These are phyloP conservation scores for Fusarium sp. DNA, from an alignment of 2,329 filamentous ascomycete species.

Conservation along the genomic window DNA sequence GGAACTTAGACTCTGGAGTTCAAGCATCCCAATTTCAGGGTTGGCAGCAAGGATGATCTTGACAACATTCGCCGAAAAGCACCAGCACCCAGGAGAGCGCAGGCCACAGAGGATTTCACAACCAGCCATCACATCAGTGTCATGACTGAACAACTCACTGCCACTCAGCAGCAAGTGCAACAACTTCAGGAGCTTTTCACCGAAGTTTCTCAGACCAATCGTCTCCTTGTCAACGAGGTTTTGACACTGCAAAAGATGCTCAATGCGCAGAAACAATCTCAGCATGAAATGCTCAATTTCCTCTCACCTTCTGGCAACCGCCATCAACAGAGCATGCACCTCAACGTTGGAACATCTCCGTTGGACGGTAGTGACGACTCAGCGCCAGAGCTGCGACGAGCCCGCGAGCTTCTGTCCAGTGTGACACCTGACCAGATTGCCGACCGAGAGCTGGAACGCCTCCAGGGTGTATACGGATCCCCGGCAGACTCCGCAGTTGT, in stretches of 20 bases:
- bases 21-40: constrained; percentile 95
- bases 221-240: constrained; percentile 71
- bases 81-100: constrained; percentile 84
- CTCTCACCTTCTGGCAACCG: constrained; percentile 58
- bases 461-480: constrained; percentile 65
- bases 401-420: constrained; percentile 66
- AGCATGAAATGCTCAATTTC: constrained; percentile 67
- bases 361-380: constrained; percentile 60
- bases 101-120: constrained; percentile 75
- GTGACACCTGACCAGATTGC: constrained; percentile 63
- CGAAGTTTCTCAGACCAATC: constrained; percentile 75
- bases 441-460: constrained; percentile 66
- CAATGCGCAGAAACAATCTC: constrained; percentile 67
- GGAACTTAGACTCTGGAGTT: constrained; percentile 75
- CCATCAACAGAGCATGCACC: constrained; percentile 49
- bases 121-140: constrained; percentile 90
- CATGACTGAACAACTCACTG: constrained; percentile 86
- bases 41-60: constrained; percentile 94
- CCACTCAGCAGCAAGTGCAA: constrained; percentile 92
- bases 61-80: constrained; percentile 98
- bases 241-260: constrained; percentile 70
- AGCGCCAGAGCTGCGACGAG: constrained; percentile 64
- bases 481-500: constrained; percentile 64
- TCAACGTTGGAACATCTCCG: constrained; percentile 52
- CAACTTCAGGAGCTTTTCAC: constrained; percentile 85